Conservation (phyloP, 2,329 filamentous ascomycete species). For the Paecilomyces formosus region DNA sequence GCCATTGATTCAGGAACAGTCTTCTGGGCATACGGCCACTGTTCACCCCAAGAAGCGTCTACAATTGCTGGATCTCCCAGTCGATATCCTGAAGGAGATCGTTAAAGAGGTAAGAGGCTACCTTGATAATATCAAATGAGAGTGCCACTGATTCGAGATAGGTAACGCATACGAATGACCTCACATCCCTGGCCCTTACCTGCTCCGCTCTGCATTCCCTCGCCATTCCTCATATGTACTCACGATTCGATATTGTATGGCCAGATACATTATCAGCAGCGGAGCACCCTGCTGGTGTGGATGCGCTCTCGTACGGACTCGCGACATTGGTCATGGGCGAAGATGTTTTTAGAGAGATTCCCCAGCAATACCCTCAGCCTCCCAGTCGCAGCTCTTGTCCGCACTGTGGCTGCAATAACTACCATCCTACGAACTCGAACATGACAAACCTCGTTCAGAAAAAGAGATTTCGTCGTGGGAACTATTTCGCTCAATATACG, state of each 20-base stretch:
- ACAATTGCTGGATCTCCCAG: conserved; percentile 64
- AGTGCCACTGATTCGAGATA: conserved; percentile 22
- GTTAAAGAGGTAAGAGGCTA: conserved; percentile 58
- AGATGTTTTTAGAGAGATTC: conserved; percentile 50
- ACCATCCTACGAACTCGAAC: conserved; percentile 9
- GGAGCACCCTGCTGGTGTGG: conserved; percentile 64
- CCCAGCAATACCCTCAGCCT: conserved; percentile 26
- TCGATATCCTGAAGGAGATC: conserved; percentile 71
- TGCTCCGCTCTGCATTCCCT: conserved; percentile 71
- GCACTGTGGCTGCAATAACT: conserved; percentile 21
- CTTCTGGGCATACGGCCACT: background rate
- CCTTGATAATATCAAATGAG: conserved; percentile 13
- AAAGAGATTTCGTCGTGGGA: conserved; percentile 46
- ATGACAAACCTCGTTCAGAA: background rate
- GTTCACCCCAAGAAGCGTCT: conserved; percentile 37
- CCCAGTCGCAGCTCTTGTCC: conserved; percentile 13
- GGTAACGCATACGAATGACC: conserved; percentile 75
- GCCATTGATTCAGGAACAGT: background rate
- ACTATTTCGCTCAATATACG: conserved; percentile 71
- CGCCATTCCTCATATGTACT: conserved; percentile 72
- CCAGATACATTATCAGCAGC: conserved; percentile 60
- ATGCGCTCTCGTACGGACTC: conserved; percentile 75
- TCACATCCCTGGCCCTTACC: conserved; percentile 68
- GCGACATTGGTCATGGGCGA: conserved; percentile 70
- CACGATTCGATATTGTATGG: conserved; percentile 83